Evolutionary conservation across 208 protist genomes (phyloP), one percentile per base, ranked within the genome.

Genomic region (Porcisia deanei): DNA sequence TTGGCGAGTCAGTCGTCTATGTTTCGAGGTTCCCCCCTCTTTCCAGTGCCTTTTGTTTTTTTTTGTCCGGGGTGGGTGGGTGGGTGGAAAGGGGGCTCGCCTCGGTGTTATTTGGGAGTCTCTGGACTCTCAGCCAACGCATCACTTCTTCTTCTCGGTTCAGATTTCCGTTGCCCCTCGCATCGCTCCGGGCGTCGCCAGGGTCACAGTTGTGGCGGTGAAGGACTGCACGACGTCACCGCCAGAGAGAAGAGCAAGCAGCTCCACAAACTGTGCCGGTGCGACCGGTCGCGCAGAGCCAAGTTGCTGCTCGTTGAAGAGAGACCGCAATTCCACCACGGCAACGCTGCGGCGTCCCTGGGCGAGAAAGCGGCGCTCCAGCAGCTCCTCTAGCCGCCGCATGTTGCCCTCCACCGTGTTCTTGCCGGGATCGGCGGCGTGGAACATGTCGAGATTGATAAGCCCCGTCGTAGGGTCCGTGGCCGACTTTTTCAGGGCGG

Each of bases 361-460:
- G 5, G 90, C 49, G 47, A 85, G 63, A 74, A 86, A 95, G 9
- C 84, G 82, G 12, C 79, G 77, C 71, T 85, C 82, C 55, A 97
- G 86, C 10, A 96, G 47, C 53, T 88, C 78, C 74, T 93, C 88
- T 20, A 96, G 84, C 1, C 89, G 89, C 25, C 87, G 74, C 90
- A 96, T 91, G 80, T 86, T 91, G 9, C 91, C 89, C 76, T 97
- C 91, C 43, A 93, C 82, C 22, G 91, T 95, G 75, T 94, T 94
- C 76, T 85, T 80, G 6, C 85, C 90, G 5, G 89, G 88, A 76
- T 96, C 94, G 5, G 90, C 88, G 6, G 91, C 91, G 81, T 90
- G 89, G 77, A 97, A 97, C 85, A 96, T 94, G 73, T 97, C 94
- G 18, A 97, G 76, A 83, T 89, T 95, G 73, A 97, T 97, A 22